Percentiles rank a stretch among this genome's conserved stretches.
These are phyloP conservation scores for Maudiozyma humilis DNA, from an alignment of 1,139 yeast genomes.

Conservation along the genomic window DNA sequence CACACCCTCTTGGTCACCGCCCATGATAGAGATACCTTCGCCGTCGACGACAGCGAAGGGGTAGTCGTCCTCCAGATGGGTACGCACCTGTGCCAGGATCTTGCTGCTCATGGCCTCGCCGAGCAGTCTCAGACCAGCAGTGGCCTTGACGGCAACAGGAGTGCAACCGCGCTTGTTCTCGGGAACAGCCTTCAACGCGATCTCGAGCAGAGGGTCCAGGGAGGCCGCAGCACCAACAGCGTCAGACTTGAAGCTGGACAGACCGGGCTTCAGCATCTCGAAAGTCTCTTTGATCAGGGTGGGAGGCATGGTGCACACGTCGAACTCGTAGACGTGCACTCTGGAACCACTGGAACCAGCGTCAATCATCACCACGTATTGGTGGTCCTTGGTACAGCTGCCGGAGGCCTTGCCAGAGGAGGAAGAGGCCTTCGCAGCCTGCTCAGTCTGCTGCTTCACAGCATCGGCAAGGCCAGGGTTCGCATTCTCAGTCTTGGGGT, in stretches of 20 bases:
- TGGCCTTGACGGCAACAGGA: slow-evolving; percentile 93
- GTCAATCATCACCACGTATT: slow-evolving; percentile 83
- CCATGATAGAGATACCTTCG: slow-evolving; percentile 86
- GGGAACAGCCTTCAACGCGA: slow-evolving; percentile 74
- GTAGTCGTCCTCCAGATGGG: slow-evolving; percentile 64
- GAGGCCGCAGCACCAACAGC: slow-evolving; percentile 80
- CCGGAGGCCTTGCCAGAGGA: not conserved
- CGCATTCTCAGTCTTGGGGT: slow-evolving; percentile 13
- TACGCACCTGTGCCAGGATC: slow-evolving; percentile 67
- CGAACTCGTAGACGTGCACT: slow-evolving; percentile 86
- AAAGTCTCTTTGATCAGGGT: slow-evolving; percentile 68
- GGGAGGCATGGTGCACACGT: slow-evolving; percentile 79
- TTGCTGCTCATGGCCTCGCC: slow-evolving; percentile 66
- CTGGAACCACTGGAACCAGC: slow-evolving; percentile 98
- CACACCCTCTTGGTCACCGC: slow-evolving; percentile 96
- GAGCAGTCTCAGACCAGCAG: slow-evolving; percentile 88
- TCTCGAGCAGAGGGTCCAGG: slow-evolving; percentile 66
- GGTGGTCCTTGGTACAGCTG: slow-evolving; percentile 32
- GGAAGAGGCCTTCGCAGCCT: slow-evolving; percentile 2
- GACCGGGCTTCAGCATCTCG: slow-evolving; percentile 86
- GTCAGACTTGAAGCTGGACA: slow-evolving; percentile 77
- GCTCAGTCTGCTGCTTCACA: slow-evolving; percentile 12
- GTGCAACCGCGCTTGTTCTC: slow-evolving; percentile 64
- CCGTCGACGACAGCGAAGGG: slow-evolving; percentile 87
- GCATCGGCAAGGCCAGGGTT: slow-evolving; percentile 25